Percentiles rank a stretch among this genome's conserved stretches.
Evolutionary conservation across 176 grass and related monocot genomes (phyloP).

Genomic region (Musa schizocarpa): DNA sequence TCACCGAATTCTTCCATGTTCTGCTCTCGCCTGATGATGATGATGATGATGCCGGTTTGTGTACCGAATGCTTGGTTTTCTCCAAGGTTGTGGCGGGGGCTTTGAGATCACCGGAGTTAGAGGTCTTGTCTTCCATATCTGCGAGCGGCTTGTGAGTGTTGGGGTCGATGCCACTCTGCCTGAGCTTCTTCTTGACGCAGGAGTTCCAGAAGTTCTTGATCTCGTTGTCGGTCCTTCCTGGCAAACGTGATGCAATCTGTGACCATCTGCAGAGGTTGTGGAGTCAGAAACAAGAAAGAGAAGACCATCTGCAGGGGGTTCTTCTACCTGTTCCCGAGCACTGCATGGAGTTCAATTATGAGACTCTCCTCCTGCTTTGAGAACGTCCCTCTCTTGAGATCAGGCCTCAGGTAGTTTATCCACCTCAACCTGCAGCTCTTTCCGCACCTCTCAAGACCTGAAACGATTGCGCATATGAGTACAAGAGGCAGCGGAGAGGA

Average conservation of each 20-base stretch:
- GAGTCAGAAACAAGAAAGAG: not conserved
- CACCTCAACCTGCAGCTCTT: slow-evolving; percentile 79
- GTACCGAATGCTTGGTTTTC: not conserved
- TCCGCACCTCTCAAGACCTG: slow-evolving; percentile 70
- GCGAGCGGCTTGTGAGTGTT: slow-evolving; percentile 42
- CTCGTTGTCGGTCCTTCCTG: slow-evolving; percentile 53
- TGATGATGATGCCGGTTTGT: not conserved
- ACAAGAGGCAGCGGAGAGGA: not conserved
- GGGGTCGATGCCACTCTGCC: slow-evolving; percentile 46
- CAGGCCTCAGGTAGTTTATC: slow-evolving; percentile 80
- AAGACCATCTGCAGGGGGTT: not conserved
- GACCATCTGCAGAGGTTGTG: slow-evolving; percentile 32
- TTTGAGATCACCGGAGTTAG: not conserved
- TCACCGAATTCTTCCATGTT: slow-evolving; percentile 19
- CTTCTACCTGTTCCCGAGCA: slow-evolving; percentile 60
- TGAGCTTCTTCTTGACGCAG: slow-evolving; percentile 45
- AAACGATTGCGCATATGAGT: not conserved
- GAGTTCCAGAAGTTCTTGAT: slow-evolving; percentile 67
- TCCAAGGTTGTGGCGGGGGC: not conserved
- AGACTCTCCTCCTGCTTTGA: slow-evolving; percentile 52
- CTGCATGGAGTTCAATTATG: slow-evolving; percentile 69
- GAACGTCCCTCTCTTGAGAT: slow-evolving; percentile 68
- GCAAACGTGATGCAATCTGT: slow-evolving; percentile 44
- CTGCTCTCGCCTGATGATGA: slow-evolving; percentile 21
- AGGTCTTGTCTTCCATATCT: slow-evolving; percentile 2